phyloP scores from a whole-genome alignment of 2,329 filamentous ascomycete genomes.

The Penicillium digitatum region DNA sequence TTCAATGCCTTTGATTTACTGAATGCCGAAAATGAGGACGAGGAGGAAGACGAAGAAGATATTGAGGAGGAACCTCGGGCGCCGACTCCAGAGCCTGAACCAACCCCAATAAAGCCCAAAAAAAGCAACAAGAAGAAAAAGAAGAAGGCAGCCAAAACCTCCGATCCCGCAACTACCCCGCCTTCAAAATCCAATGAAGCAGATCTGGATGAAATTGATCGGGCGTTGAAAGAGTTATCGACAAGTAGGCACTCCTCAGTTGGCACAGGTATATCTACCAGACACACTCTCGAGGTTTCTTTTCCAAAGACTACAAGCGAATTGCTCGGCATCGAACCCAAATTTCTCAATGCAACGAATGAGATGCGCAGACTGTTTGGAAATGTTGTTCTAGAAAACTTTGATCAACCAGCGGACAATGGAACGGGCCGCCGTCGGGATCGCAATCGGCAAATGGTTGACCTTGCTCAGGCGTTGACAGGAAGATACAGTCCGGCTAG shows the following conservation, averaged over 20 bases:
- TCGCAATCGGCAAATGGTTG: conserved; percentile 48
- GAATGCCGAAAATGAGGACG: conserved; percentile 43
- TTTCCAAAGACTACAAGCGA: conserved; percentile 45
- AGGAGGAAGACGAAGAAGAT: conserved; percentile 33
- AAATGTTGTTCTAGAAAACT: conserved; percentile 57
- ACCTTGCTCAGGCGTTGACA: conserved; percentile 54
- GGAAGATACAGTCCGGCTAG: conserved; percentile 53
- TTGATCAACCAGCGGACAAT: conserved; percentile 49
- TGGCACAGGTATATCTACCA: conserved; percentile 24
- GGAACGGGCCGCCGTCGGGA: conserved; percentile 51
- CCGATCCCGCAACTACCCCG: conserved; percentile 20
- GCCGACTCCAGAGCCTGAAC: conserved; percentile 18
- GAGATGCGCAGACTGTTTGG: conserved; percentile 82
- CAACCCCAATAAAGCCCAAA: conserved; percentile 25
- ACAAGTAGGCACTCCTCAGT: conserved; percentile 35
- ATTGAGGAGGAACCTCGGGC: conserved; percentile 31
- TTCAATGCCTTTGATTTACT: conserved; percentile 55
- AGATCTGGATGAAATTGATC: conserved; percentile 62
- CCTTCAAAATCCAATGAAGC: conserved; percentile 23
- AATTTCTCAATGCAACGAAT: conserved; percentile 78
- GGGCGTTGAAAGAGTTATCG: conserved; percentile 57
- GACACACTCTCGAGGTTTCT: conserved; percentile 33
- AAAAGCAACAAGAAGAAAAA: conserved; percentile 60
- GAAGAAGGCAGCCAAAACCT: conserved; percentile 43
- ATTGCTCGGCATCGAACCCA: conserved; percentile 60